Base-by-base conservation (phyloP, 2,329 filamentous ascomycete genomes). In the Fusarium zealandicum region DNA sequence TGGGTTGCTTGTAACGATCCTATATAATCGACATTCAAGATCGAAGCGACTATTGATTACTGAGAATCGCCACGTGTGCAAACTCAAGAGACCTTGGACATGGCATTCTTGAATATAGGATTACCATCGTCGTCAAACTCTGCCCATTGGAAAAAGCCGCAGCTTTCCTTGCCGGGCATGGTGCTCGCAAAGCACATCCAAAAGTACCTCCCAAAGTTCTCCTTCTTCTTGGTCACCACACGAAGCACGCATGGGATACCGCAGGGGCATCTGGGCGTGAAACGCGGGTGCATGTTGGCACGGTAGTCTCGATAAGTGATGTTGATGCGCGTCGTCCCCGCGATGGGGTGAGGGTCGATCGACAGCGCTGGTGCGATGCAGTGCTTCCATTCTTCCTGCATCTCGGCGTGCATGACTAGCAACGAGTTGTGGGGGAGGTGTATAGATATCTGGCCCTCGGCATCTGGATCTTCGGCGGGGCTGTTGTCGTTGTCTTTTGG, bases 361-460 rank as follows among this genome's bases (percentile, higher is more conserved):
- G 87, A 85, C 41, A 82, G 80, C 0, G 90, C 87, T 0, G 92
- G 90, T 0, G 86, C 80, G 36, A 99, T 90, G 62, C 85, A 84
- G 72, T 99, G 95, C 72, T 97, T 98, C 92, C 92, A 98, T 69
- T 90, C 88, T 70, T 98, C 93, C 70, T 98, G 93, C 91, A 96
- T 98, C 70, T 96, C 92, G 1, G 93, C 93, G 69, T 98, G 93
- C 95, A 99, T 98, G 9, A 98, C 81, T 0, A 99, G 81, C 0
- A 98, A 82, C 1, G 91, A 96, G 72, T 98, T 98, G 73, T 98
- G 95, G 0, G 93, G 93, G 0, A 98, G 84, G 65, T 97, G 92
- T 36, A 98, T 95, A 1, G 92, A 87, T 53, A 98, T 93, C 70
- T 96, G 93, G 4, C 93, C 93, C 67, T 90, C 85, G 0, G 82